These are phyloP conservation scores for Teratosphaeria gauchensis DNA, from an alignment of 2,329 filamentous ascomycete genomes.

Conservation along the genomic window DNA sequence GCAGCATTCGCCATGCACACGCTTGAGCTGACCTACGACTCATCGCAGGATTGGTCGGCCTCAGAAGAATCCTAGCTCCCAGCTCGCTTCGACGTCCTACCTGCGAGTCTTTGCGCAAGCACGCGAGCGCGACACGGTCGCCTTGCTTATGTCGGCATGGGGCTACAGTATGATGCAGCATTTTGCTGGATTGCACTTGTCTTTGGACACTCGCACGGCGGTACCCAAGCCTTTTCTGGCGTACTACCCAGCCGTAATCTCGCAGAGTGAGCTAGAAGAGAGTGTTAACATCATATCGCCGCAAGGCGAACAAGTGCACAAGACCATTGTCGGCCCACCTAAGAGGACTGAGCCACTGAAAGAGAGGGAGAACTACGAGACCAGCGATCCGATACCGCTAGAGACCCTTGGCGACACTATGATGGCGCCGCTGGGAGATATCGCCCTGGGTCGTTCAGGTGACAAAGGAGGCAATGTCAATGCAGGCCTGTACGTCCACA, in stretches of 20 bases:
- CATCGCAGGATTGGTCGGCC: conserved; percentile 13
- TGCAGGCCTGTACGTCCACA: conserved; percentile 31
- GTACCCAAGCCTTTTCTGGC: conserved; percentile 16
- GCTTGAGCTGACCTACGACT: background rate
- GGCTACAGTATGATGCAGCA: conserved; percentile 18
- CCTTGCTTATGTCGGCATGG: conserved; percentile 12
- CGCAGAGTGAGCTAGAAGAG: conserved; percentile 14
- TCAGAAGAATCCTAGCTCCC: conserved; percentile 28
- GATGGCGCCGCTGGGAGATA: conserved; percentile 26
- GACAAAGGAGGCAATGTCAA: conserved; percentile 26
- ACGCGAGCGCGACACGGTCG: conserved; percentile 11
- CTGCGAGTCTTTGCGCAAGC: conserved; percentile 31
- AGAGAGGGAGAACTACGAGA: conserved; percentile 22
- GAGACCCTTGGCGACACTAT: conserved; percentile 27
- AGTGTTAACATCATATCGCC: conserved; percentile 14
- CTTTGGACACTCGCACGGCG: conserved; percentile 16
- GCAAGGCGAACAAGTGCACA: conserved; percentile 4
- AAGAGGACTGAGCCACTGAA: conserved; percentile 11
- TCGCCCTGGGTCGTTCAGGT: conserved; percentile 21
- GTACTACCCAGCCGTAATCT: conserved; percentile 13
- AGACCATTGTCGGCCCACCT: conserved; percentile 16
- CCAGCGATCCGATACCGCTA: conserved; percentile 19
- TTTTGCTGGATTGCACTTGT: conserved; percentile 18
- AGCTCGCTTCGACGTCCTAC: conserved; percentile 33
- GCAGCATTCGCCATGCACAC: background rate